Evolutionary conservation across 441 rosid genomes (phyloP).

Genomic region (Manihot esculenta): DNA sequence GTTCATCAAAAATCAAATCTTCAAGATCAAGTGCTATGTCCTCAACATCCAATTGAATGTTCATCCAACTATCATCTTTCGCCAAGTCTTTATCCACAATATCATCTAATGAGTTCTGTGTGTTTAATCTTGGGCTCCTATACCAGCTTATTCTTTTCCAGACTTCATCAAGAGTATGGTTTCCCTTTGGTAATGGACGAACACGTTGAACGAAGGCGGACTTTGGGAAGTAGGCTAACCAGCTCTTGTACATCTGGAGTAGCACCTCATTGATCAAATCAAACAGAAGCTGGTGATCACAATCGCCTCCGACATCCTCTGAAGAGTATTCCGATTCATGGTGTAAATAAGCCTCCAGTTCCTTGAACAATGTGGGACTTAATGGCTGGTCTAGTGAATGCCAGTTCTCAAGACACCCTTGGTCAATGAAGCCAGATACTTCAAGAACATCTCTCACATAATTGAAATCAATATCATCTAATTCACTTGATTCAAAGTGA

Average conservation of each 20-base stretch:
- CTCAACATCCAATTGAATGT: slow-evolving; percentile 50
- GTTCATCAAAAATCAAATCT: slow-evolving; percentile 63
- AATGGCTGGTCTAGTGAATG: slow-evolving; percentile 63
- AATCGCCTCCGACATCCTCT: slow-evolving; percentile 22
- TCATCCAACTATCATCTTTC: slow-evolving; percentile 65
- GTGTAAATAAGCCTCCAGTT: slow-evolving; percentile 38
- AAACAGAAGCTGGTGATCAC: slow-evolving; percentile 57
- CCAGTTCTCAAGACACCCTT: slow-evolving; percentile 48
- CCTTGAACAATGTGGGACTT: slow-evolving; percentile 54
- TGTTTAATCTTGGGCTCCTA: slow-evolving; percentile 24
- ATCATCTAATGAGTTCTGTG: slow-evolving; percentile 55
- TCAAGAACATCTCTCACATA: slow-evolving; percentile 57
- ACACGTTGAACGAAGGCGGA: slow-evolving; percentile 28
- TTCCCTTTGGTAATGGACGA: slow-evolving; percentile 40
- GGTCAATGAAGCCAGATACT: slow-evolving; percentile 56
- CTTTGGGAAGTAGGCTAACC: slow-evolving; percentile 58
- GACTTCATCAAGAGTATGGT: slow-evolving; percentile 51
- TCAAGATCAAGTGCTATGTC: slow-evolving; percentile 71
- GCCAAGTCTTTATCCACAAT: slow-evolving; percentile 52
- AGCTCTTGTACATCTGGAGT: slow-evolving; percentile 39
- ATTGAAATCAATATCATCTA: slow-evolving; percentile 41
- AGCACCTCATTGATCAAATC: slow-evolving; percentile 62
- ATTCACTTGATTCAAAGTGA: slow-evolving; percentile 22
- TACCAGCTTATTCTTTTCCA: slow-evolving; percentile 61
- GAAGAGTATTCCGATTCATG: slow-evolving; percentile 31